Evolutionary conservation across 192 early-diverging fungal species (phyloP), one percentile per base, ranked within the genome.

Genomic region (Powellomyces hirtus): DNA sequence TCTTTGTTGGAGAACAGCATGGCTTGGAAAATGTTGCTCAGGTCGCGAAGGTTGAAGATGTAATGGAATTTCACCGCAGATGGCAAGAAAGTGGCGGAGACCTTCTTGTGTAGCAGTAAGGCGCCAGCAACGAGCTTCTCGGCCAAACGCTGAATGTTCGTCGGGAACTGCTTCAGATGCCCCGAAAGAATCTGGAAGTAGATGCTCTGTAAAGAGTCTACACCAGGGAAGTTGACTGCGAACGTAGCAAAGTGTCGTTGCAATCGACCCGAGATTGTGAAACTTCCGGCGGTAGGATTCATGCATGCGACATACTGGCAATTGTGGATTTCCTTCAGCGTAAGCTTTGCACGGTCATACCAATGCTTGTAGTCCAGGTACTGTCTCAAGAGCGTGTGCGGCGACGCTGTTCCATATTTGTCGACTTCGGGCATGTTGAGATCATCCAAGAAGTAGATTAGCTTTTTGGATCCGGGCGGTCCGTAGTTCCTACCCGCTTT

Each of bases 391-490:
- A 88, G 71, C 0, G 86, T 87, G 59, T 86, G 84, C 2, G 84
- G 82, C 33, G 75, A 74, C 6, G 84, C 86, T 20, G 86, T 88
- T 44, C 86, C 86, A 59, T 88, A 88, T 53, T 86, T 86, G 75
- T 88, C 86, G 13, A 88, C 86, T 62, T 88, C 86, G 5, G 86
- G 86, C 86, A 88, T 88, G 72, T 88, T 88, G 16, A 88, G 71
- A 64, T 88, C 86, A 68, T 88, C 86, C 44, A 88, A 51, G 75
- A 88, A 87, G 69, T 88, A 88, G 59, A 88, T 85, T 49, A 88
- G 63, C 65, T 88, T 88, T 68, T 81, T 85, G 14, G 73, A 80
- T 4, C 86, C 86, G 2, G 84, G 84, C 18, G 86, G 86, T 22
- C 84, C 86, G 63, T 84, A 88, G 63, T 87, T 88, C 14, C 81